Conservation (phyloP, 257 asterid species). For the Paraleonurus japonicus region DNA sequence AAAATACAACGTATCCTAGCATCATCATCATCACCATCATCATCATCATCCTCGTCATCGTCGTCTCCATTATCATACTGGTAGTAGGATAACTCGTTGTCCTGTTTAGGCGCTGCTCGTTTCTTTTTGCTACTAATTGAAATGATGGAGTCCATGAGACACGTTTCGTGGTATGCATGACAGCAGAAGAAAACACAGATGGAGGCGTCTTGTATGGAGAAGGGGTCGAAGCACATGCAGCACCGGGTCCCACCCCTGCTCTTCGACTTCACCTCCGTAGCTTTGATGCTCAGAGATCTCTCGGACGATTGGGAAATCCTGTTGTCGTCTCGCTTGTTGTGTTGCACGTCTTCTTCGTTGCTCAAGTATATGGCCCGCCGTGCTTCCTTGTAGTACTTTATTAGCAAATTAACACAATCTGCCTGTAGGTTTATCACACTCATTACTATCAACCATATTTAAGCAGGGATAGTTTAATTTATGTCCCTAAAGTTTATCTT, state of each 20-base stretch:
- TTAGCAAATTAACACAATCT: constrained; percentile 80
- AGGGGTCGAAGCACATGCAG: constrained; percentile 95
- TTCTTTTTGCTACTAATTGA: constrained; percentile 54
- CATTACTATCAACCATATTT: neutral
- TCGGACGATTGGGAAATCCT: constrained; percentile 33
- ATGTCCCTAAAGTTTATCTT: neutral
- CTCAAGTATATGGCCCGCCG: constrained; percentile 75
- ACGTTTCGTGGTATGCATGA: constrained; percentile 84
- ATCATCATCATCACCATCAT: constrained; percentile 40
- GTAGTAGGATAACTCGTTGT: constrained; percentile 49
- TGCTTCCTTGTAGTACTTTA: constrained; percentile 93
- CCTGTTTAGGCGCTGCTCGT: constrained; percentile 33
- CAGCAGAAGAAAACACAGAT: constrained; percentile 85
- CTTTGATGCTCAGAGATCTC: constrained; percentile 52
- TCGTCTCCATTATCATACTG: constrained; percentile 48
- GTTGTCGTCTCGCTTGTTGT: constrained; percentile 46
- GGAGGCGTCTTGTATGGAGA: constrained; percentile 64
- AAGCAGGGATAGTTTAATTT: neutral
- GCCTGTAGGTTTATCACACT: constrained; percentile 47
- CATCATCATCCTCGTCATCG: constrained; percentile 39
- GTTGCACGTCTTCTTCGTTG: constrained; percentile 68
- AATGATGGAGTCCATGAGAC: constrained; percentile 73
- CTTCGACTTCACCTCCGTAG: constrained; percentile 73
- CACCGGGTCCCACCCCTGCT: constrained; percentile 81
- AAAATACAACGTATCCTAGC: constrained; percentile 79